These are phyloP conservation scores for Neltuma alba DNA, from an alignment of 306 rosid species.

Conservation along the genomic window DNA sequence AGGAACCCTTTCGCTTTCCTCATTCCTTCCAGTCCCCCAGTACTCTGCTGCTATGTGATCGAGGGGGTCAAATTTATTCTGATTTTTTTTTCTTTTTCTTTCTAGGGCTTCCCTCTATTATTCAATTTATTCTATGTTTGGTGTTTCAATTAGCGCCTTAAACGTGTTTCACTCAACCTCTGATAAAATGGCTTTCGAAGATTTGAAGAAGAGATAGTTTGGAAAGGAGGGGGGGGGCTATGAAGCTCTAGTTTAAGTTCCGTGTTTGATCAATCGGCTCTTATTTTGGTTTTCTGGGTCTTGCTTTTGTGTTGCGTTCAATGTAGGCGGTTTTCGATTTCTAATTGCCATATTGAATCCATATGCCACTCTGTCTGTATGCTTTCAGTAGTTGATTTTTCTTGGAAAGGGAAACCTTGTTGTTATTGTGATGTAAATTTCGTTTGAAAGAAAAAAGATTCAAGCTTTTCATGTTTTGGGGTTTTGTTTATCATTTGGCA, in stretches of 20 bases:
- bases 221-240: not conserved
- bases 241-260: conserved; percentile 30
- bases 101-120: not conserved
- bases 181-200: not conserved
- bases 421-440: not conserved
- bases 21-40: not conserved
- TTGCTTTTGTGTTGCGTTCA: not conserved
- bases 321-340: conserved; percentile 32
- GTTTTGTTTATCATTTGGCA: not conserved
- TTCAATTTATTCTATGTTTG: conserved; percentile 8
- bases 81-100: not conserved
- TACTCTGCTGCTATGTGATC: not conserved
- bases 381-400: not conserved
- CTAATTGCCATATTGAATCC: conserved; percentile 1
- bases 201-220: conserved; percentile 32
- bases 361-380: conserved; percentile 13
- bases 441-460: not conserved
- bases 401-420: not conserved
- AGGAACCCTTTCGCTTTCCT: not conserved
- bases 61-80: not conserved
- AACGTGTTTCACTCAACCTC: not conserved
- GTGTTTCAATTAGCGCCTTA: not conserved
- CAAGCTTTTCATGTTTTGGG: conserved; percentile 1
- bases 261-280: conserved; percentile 15
- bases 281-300: conserved; percentile 3